These are phyloP conservation scores for Rhodocollybia butyracea DNA, from an alignment of 768 basidiomycete species.

Conservation along the genomic window DNA sequence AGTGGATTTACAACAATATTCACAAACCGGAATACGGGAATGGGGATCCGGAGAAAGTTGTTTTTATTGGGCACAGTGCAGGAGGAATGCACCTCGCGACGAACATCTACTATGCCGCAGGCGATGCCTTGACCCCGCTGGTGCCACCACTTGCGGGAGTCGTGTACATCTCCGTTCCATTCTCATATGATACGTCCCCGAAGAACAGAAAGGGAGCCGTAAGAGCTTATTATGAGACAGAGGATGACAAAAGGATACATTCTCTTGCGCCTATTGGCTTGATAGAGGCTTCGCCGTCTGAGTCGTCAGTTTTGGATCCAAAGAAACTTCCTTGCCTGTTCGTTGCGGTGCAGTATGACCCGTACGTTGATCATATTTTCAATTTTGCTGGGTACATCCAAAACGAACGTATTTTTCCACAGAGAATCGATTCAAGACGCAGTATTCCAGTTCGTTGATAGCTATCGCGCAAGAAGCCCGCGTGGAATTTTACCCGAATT, in stretches of 20 bases:
- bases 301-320: not conserved
- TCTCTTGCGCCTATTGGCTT: not conserved
- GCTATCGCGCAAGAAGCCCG: not conserved
- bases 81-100: slow-evolving; percentile 2
- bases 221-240: not conserved
- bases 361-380: not conserved
- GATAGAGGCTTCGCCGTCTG: not conserved
- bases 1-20: slow-evolving; percentile 4
- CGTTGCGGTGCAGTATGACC: not conserved
- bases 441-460: not conserved
- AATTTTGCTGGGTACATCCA: not conserved
- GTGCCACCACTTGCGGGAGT: not conserved
- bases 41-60: not conserved
- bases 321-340: not conserved
- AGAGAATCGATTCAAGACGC: not conserved
- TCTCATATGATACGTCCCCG: not conserved
- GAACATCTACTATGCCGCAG: not conserved
- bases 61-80: not conserved
- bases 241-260: not conserved
- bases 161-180: not conserved
- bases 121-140: too few species aligned
- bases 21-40: not conserved
- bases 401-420: not conserved
- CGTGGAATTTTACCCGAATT: not conserved
- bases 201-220: not conserved